Conservation (phyloP, 257 asterid species). For the Solanum pimpinellifolium region DNA sequence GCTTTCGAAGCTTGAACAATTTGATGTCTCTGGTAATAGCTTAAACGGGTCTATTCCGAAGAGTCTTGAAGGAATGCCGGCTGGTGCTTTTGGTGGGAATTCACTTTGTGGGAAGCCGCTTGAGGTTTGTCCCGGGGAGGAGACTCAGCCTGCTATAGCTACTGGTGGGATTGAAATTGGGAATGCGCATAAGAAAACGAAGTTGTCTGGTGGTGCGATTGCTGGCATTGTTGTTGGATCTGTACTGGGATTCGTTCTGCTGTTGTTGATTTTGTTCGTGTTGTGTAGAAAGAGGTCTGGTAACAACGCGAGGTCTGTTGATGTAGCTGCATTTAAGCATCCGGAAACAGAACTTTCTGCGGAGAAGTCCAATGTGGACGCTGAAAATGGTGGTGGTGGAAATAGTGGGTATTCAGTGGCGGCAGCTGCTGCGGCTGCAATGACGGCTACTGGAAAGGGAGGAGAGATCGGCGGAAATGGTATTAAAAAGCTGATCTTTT, state of each 20-base stretch:
- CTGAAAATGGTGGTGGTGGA: constrained; percentile 28
- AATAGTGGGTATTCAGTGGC: constrained; percentile 30
- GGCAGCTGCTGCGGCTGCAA: constrained; percentile 24
- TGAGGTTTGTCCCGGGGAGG: constrained; percentile 28
- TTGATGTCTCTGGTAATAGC: constrained; percentile 55
- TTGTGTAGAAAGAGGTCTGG: constrained; percentile 57
- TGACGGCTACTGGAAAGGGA: constrained; percentile 15
- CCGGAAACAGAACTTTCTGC: constrained; percentile 31
- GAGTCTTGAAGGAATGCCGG: constrained; percentile 31
- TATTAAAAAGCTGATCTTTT: constrained; percentile 20
- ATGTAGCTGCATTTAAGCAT: constrained; percentile 32
- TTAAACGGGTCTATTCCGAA: constrained; percentile 59
- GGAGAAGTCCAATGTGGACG: constrained; percentile 29
- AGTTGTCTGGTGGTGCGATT: constrained; percentile 66
- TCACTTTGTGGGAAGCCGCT: constrained; percentile 72
- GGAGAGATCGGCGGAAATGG: constrained; percentile 16
- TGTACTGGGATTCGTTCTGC: constrained; percentile 35
- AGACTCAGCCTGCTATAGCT: constrained; percentile 22
- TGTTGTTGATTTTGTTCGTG: constrained; percentile 38
- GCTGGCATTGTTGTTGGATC: constrained; percentile 81
- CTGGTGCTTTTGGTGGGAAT: constrained; percentile 48
- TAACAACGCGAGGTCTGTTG: constrained; percentile 40
- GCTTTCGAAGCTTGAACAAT: constrained; percentile 46
- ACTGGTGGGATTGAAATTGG: constrained; percentile 3
- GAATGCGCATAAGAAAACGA: constrained; percentile 4